Evolutionary conservation across 805 yeast genomes (phyloP), one percentile per base, ranked within the genome.

Genomic region (Suhomyces xylopsoci): DNA sequence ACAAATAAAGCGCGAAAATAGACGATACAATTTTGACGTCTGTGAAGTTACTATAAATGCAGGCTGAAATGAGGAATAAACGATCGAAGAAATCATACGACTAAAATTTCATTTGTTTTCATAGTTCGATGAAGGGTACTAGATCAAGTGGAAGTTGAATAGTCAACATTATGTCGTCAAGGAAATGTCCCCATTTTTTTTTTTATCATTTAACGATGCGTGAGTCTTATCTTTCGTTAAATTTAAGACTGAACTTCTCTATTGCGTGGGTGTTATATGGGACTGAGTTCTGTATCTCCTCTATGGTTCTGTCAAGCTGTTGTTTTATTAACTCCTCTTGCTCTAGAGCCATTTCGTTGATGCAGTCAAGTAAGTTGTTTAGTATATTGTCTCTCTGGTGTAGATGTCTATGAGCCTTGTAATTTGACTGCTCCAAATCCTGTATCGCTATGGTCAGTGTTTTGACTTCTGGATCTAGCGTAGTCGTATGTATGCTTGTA

Each of bases 261-360:
- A 53, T 24, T 1, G 22, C 17, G 28, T 48, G 32, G 8, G 56
- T 53, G 22, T 53, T 53, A 19, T 50, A 17, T 7, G 53, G 53
- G 9, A 53, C 44, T 9, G 56, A 53, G 5, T 17, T 17, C 36
- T 50, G 34, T 5, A 53, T 32, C 7, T 50, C 52, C 30, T 30
- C 43, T 6, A 53, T 26, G 7, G 20, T 22, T 10, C 20, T 40
- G 12, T 44, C 22, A n/a, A 53, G 45, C 19, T 45, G 48, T 19
- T 40, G 40, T 6, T 48, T 28, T 5, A 53, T 20, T 19, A 30
- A 34, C 19, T 26, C 52, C 8, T 45, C 50, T 28, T 53, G 51
- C n/a, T 48, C 48, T 10, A 28, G 30, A 9, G 47, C 22, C 53
- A 50, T 50, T 19, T 53, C 56, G 7, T 22, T n/a, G 15, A 53